Base-by-base conservation (phyloP, 805 yeast species). In the Monosporozyma yasuniensis region DNA sequence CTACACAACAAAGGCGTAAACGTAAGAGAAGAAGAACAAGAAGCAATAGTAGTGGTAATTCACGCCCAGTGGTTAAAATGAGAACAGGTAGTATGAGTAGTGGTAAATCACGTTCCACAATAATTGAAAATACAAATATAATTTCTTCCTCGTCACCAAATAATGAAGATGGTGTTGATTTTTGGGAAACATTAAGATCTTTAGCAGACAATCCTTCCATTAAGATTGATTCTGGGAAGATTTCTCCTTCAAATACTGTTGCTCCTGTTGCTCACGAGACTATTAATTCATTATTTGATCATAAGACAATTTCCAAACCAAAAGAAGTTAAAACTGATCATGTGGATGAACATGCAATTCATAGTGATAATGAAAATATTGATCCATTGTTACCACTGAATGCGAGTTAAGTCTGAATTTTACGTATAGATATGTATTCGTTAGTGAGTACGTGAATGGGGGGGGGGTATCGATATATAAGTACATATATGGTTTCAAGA, bases 171-270 rank as follows among this genome's bases (percentile, higher is more conserved):
- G 87, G 78, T 21, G 56, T 77, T 32, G 88, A 82, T 61, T 83
- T 82, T 60, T 83, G 87, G 84, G 89, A 83, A 54, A 78, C 80
- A 2, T 73, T 83, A 76, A 71, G 83, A 46, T 72, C 80, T 16
- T 60, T 82, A 21, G 77, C 82, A 1, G 76, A 39, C 12, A 39
- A 39, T 12, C 42, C 42, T 12, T 10, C 42, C 4, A 39, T 39
- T 12, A 39, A 39, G 8, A n/a, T 4, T 21, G 42, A 75, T 42
- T n/a, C n/a, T n/a, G n/a, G n/a, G 21, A 32, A 23, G 45, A 42
- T 14, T 46, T 8, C 9, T 4, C 39, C 2, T 14, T 5, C 4
- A 21, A 22, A 18, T n/a, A n/a, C n/a, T n/a, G n/a, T n/a, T n/a
- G n/a, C n/a, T n/a, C n/a, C n/a, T n/a, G n/a, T n/a, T n/a, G n/a